These are phyloP conservation scores for Penicillium psychrosexuale DNA, from an alignment of 2,329 filamentous ascomycete species.

Conservation along the genomic window DNA sequence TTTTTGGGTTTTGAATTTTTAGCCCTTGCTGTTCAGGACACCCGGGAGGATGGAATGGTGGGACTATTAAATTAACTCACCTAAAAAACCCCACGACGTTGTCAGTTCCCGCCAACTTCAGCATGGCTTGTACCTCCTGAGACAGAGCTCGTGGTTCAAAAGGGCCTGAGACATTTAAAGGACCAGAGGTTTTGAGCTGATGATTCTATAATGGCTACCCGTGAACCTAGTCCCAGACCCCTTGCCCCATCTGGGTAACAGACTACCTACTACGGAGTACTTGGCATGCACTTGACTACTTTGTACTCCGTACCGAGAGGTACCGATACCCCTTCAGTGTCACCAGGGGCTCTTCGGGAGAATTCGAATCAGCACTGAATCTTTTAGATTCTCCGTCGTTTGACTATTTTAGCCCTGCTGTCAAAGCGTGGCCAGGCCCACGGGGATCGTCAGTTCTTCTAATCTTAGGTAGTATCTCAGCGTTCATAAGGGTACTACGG, in stretches of 20 bases:
- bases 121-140: not conserved
- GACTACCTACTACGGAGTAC: not conserved
- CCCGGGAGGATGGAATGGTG: not conserved
- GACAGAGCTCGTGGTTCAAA: not conserved
- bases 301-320: not conserved
- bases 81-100: not conserved
- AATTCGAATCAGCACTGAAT: not conserved
- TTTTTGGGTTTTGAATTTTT: not conserved
- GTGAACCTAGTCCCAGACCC: not conserved
- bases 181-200: too few species aligned
- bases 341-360: not conserved
- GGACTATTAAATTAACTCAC: not conserved
- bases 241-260: not conserved
- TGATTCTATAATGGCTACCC: not conserved
- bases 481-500: not conserved
- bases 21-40: not conserved
- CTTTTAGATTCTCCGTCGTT: constrained; percentile 11
- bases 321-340: not conserved
- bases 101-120: not conserved
- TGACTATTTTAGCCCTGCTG: constrained; percentile 8
- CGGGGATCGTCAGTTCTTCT: constrained; percentile 7
- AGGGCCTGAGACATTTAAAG: not conserved
- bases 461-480: not conserved
- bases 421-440: constrained; percentile 4
- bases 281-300: constrained; percentile 3